Evolutionary conservation across 495 filamentous ascomycete genomes (phyloP), one percentile per base, ranked within the genome.

Genomic region (Penicillium longicatenatum): DNA sequence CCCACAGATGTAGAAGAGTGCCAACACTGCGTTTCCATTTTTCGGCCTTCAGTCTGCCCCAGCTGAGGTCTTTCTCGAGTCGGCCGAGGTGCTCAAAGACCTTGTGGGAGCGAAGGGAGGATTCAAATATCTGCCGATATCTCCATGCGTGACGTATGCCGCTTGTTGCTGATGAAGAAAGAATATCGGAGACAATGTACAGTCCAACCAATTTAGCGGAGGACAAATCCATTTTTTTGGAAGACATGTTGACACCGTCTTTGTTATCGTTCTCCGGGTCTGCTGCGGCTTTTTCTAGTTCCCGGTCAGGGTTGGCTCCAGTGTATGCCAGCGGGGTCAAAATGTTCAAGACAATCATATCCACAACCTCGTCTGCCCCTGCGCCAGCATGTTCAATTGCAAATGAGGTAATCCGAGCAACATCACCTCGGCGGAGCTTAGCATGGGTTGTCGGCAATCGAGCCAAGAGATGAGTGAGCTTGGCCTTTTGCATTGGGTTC

Each of bases 101-200:
- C 35, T 86, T 80, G 37, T 85, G 81, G 6, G 82, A 71, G 31
- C 85, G 84, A 8, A 98, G 76, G 0, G 87, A 85, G 0, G 77
- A 73, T 70, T 97, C 95, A 61, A 98, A 94, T 20, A 94, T 76
- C 65, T 90, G 86, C 19, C 93, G 84, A 64, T 94, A 98, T 42
- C 92, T 86, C 92, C 92, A 98, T 6, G 92, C 91, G 66, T 93
- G 89, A 1, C 91, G 82, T 33, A 96, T 89, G 0, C 91, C 91
- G 59, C 85, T 87, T 1, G 89, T 92, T 1, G 90, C 88, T 4
- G 89, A 91, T 3, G 91, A 89, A 1, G 89, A 92, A 29, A 97
- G 82, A 52, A 97, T 89, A 69, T 98, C 95, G 50, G 87, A 92
- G 51, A 97, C 84, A 14, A 95, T 73, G 64, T 94, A 96, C 12